A percentile compares a stretch with the other conserved stretches of the same genome.
These are phyloP conservation scores for Stachybotrys chlorohalonatus DNA, from an alignment of 2,329 filamentous ascomycete genomes.

Conservation along the genomic window DNA sequence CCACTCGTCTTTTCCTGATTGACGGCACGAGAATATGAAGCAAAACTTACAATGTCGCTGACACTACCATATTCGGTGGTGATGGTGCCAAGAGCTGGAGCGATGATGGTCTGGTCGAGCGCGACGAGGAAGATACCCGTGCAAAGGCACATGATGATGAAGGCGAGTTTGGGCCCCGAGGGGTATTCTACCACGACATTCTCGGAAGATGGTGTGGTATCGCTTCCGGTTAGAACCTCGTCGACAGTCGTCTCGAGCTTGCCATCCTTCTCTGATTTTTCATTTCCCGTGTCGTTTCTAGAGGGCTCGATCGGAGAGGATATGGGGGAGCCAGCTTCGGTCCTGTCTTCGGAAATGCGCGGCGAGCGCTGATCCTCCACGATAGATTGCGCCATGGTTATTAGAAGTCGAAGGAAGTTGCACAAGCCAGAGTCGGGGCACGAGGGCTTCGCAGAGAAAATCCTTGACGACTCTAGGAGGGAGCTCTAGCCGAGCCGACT, in stretches of 20 bases:
- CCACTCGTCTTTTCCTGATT: conserved; percentile 4
- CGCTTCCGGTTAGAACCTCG: conserved; percentile 4
- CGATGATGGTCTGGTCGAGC: conserved; percentile 43
- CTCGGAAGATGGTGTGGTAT: background rate
- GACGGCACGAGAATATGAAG: conserved; percentile 9
- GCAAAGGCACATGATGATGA: conserved; percentile 35
- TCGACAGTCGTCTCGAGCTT: conserved; percentile 2
- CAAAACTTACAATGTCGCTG: conserved; percentile 32
- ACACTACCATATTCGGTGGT: conserved; percentile 33
- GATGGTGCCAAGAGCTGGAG: conserved; percentile 43
- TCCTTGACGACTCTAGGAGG: too few species aligned
- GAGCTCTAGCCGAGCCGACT: too few species aligned
- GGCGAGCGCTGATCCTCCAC: conserved; percentile 9
- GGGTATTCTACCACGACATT: conserved; percentile 22
- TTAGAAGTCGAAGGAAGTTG: background rate
- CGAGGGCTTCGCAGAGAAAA: too few species aligned
- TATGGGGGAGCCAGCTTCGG: conserved; percentile 17
- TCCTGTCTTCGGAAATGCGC: conserved; percentile 19
- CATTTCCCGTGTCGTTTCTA: conserved; percentile 8
- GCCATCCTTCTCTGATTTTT: conserved; percentile 3
- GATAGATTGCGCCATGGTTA: conserved; percentile 2
- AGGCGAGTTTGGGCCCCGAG: conserved; percentile 24
- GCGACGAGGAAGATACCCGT: conserved; percentile 40
- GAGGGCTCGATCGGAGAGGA: background rate
- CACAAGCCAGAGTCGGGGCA: background rate